phyloP scores from a whole-genome alignment of 805 yeast species.

The Yarrowia sp. region DNA sequence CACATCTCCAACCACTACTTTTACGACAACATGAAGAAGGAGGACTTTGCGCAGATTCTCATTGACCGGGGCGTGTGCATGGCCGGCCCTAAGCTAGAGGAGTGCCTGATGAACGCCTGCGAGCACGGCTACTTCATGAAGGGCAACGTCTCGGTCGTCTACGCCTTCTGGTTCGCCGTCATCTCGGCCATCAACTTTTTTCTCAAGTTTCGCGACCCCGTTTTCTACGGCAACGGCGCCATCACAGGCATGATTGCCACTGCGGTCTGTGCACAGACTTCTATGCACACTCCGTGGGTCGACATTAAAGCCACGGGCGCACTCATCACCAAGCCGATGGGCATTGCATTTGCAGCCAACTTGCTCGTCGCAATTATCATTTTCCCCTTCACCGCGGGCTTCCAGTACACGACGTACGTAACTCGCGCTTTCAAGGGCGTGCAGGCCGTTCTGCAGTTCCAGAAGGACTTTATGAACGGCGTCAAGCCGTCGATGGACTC shows the following conservation, averaged over 20 bases:
- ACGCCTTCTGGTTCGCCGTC: slow-evolving; percentile 19
- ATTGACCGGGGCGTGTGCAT: slow-evolving; percentile 1
- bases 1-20: slow-evolving; percentile 4
- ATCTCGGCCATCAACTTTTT: slow-evolving; percentile 15
- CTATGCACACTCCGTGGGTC: slow-evolving; percentile 32
- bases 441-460: slow-evolving; percentile 24
- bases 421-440: slow-evolving; percentile 28
- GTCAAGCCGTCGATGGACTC: slow-evolving; percentile 29
- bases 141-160: slow-evolving; percentile 7
- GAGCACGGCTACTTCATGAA: slow-evolving; percentile 8
- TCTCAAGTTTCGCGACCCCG: slow-evolving; percentile 24
- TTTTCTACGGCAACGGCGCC: slow-evolving; percentile 32
- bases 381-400: slow-evolving; percentile 36
- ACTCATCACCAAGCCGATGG: slow-evolving; percentile 33
- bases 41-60: slow-evolving; percentile 26
- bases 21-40: slow-evolving; percentile 26
- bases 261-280: slow-evolving; percentile 29
- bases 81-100: slow-evolving; percentile 16
- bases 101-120: not conserved
- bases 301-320: slow-evolving; percentile 30
- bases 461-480: slow-evolving; percentile 23
- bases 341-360: slow-evolving; percentile 33
- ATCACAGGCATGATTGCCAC: slow-evolving; percentile 33
- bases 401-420: slow-evolving; percentile 30
- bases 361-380: slow-evolving; percentile 32